Evolutionary conservation across 2,329 filamentous ascomycete genomes (phyloP), one percentile per base, ranked within the genome.

Genomic region (Ophiostoma ulmi): DNA sequence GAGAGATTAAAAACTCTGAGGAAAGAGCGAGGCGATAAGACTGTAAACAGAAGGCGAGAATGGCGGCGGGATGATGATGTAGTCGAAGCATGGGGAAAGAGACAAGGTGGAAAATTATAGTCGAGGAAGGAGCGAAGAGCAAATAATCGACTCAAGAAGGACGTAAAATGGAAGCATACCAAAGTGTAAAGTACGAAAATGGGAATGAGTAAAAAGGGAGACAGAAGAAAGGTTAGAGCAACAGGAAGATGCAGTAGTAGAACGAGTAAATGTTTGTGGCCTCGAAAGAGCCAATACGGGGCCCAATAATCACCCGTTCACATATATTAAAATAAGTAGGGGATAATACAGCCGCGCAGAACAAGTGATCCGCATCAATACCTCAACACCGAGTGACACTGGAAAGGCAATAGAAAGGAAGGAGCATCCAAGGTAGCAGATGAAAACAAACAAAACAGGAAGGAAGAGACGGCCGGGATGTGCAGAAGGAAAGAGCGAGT

Each of bases 401-500:
- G 58, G 5, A 64, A 17, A 20, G 8, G 48, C 31, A 39, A 65
- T n/a, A 64, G 22, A 6, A 65, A 20, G 8, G 35, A 65, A 65
- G n/a, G 63, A 13, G 63, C 63, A 41, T 65, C 35, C 35, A 65
- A 39, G 3, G 31, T 36, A 64, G 58, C 22, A 13, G 58, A 35
- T 35, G 35, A 35, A 64, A 38, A n/a, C 61, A 13, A 39, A 38
- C 61, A 36, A 63, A 36, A 41, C n/a, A 20, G 35, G 17, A 70
- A 11, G n/a, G 36, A 36, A 44, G 10, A 63, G 20, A 67, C 67
- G 26, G 38, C 7, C n/a, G 61, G 10, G n/a, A 39, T 48, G 35
- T 20, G 13, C 55, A 67, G 41, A 69, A 38, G 11, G 68, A 65
- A 48, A 31, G 68, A 58, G 44, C 44, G 20, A 58, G 67, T 48